Base-by-base conservation (phyloP, 441 rosid genomes). In the Populus hybrid region DNA sequence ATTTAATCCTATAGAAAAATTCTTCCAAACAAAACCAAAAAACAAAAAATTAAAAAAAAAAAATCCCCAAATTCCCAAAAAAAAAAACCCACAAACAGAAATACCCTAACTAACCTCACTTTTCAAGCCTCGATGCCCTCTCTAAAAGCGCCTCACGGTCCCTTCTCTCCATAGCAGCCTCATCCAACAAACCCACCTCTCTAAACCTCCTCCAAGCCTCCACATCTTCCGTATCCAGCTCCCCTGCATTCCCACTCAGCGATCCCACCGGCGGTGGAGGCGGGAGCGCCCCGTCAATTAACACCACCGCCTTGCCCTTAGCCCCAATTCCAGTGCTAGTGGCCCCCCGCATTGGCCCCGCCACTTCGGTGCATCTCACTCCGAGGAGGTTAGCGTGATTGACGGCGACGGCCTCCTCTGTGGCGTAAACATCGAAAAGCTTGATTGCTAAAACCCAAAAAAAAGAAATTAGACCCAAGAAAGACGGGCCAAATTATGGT, bases 161-260 rank as follows among this genome's bases (percentile, higher is more conserved):
- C 81, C 82, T 94, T 76, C 88, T 86, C 79, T 88, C 94, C 86
- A 95, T 40, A 0, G 84, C 79, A 4, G 89, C 93, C 72, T 92
- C 97, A 59, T 95, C 93, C 79, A 95, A 83, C 69, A 93, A 75
- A 11, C 99, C 98, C 28, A 87, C 97, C 77, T 91, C 95, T 83
- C 88, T 86, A 75, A 95, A 93, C 71, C 87, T 81, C 83, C 83
- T 81, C 99, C 97, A 95, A 73, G 90, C 99, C 73, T 84, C 92
- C 80, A 87, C 76, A 50, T 84, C 90, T 67, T 80, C 86, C 0
- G 75, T 76, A n/a, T 79, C 90, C 53, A 35, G 42, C 75, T 11
- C 78, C 1, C 35, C 81, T 32, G 28, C 76, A 30, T 75, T 82
- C 67, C 77, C 89, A 71, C 80, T 77, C 79, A 89, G 79, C n/a